Base-by-base conservation (phyloP, 495 filamentous ascomycete species). In the Xylaria flabelliformis region DNA sequence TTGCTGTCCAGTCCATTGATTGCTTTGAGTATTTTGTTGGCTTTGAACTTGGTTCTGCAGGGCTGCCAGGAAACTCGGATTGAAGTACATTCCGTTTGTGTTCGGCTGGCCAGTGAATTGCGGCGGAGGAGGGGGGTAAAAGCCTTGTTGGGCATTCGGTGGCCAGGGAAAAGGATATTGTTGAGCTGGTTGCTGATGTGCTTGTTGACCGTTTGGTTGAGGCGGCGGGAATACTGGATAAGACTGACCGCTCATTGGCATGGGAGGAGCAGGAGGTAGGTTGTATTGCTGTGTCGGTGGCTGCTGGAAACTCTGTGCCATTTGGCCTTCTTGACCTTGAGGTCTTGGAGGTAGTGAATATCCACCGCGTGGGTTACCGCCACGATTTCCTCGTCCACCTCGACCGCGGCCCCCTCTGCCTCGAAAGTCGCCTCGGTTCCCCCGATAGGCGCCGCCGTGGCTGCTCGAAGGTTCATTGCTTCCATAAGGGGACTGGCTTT, bases 11-110 rank as follows among this genome's bases (percentile, higher is more conserved):
- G 84, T 83, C 69, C 85, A 83, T 4, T 81, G 75, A 72, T 85
- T 87, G 69, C 74, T 76, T 68, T 85, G 84, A 64, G 82, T 82
- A 29, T 79, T 77, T 42, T 81, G 79, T 64, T 86, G 82, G 24
- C 67, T 75, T 69, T 85, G 85, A 64, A 84, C 82, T 4, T 81
- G 75, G 72, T 86, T 87, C 73, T 84, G 82, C 21, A 81, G 70
- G 53, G 78, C 74, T 58, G 76, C 70, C 34, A 92, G 84, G 81
- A 93, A 91, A 0, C 88, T 84, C 7, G 91, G 91, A 67, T 91
- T 92, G 73, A 93, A 85, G 65, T 90, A 90, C 46, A 75, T 51
- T 26, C 61, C 64, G 10, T 71, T 55, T 41, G 58, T 69, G 55
- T 62, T 46, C 50, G 76, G 77, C n/a, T 76, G 74, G 41, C 72